These are phyloP conservation scores for Sambucus nigra DNA, from an alignment of 129 eudicot genomes.

Conservation along the genomic window DNA sequence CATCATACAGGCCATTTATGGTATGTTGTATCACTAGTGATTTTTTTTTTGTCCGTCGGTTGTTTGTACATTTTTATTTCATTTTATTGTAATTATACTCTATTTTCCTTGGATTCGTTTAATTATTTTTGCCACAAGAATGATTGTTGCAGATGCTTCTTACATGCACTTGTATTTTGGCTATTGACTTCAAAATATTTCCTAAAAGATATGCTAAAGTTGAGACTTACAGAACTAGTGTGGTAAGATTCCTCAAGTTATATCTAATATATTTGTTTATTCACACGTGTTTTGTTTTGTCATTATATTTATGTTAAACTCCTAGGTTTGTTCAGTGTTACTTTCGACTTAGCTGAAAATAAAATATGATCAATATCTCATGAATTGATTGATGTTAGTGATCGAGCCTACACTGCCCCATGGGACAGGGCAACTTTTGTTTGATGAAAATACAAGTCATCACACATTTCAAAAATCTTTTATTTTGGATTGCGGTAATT, in stretches of 20 bases:
- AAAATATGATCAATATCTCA: background rate
- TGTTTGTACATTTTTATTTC: background rate
- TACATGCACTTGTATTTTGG: conserved; percentile 81
- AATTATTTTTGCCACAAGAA: conserved; percentile 8
- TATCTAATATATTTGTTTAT: background rate
- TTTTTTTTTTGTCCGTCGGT: background rate
- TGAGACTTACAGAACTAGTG: conserved; percentile 85
- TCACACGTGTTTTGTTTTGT: too few species aligned
- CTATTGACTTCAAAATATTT: conserved; percentile 83
- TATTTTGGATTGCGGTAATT: too few species aligned
- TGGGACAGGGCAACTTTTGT: background rate
- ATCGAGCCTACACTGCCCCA: background rate
- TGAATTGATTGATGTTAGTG: conserved; percentile 7
- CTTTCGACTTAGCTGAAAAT: background rate
- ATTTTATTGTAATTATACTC: background rate
- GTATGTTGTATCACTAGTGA: conserved; percentile 26
- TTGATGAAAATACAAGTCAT: background rate
- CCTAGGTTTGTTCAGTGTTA: too few species aligned
- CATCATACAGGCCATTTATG: conserved; percentile 76
- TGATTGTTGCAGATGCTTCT: conserved; percentile 69
- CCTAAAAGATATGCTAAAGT: conserved; percentile 95
- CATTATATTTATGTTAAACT: too few species aligned
- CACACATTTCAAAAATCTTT: background rate
- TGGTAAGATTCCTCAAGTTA: conserved; percentile 42
- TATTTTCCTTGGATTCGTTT: background rate